A percentile compares a stretch with the other conserved stretches of the same genome.
Evolutionary conservation across 1,284 basidiomycete genomes (phyloP).

Genomic region (Austroboletus novae-zelandiae): DNA sequence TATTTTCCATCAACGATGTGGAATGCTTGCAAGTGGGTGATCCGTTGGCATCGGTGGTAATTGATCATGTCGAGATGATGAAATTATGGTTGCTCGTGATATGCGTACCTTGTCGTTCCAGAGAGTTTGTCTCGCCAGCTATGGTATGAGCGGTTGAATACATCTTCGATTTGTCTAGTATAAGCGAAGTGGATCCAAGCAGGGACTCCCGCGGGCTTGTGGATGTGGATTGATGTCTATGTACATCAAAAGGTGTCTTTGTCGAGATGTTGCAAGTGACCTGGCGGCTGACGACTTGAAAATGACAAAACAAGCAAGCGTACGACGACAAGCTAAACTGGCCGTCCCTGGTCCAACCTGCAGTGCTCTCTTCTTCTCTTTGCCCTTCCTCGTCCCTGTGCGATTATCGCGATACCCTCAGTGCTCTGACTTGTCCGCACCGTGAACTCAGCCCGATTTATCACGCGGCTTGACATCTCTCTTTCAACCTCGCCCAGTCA

Average conservation of each 20-base stretch:
- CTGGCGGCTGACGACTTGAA: conserved; percentile 29
- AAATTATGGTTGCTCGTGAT: conserved; percentile 6
- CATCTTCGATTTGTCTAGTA: too few relatives aligned
- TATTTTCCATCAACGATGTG: background rate
- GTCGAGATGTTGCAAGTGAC: background rate
- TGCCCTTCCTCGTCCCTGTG: conserved; percentile 4
- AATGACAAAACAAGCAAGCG: conserved; percentile 31
- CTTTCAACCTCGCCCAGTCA: conserved; percentile 6
- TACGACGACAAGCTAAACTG: conserved; percentile 12
- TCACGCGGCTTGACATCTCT: conserved; percentile 15
- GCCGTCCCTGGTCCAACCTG: background rate
- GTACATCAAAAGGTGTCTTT: conserved; percentile 1
- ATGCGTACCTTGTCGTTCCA: background rate
- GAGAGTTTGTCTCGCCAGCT: too few relatives aligned
- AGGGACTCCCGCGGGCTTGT: background rate
- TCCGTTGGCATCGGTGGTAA: background rate
- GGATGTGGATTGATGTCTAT: background rate
- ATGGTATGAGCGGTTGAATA: too few relatives aligned
- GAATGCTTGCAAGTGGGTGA: background rate
- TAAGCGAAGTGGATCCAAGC: background rate
- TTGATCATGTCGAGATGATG: conserved; percentile 1
- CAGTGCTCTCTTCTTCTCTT: conserved; percentile 5
- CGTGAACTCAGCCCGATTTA: conserved; percentile 8
- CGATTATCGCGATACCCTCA: conserved; percentile 6
- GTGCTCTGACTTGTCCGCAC: background rate